phyloP scores from a whole-genome alignment of 768 basidiomycete genomes.

The Lactarius hatsudake region DNA sequence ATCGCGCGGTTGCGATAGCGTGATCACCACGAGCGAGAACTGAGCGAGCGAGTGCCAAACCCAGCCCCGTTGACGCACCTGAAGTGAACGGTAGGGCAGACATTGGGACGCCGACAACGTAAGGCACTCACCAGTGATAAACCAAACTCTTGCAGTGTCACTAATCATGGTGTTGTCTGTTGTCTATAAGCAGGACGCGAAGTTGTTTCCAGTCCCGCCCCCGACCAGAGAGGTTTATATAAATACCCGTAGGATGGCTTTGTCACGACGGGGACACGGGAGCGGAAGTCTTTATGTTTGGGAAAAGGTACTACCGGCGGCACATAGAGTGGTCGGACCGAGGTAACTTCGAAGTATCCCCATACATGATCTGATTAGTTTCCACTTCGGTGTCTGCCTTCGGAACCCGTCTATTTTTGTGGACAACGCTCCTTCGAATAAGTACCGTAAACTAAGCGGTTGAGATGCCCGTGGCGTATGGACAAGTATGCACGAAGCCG shows the following conservation, averaged over 20 bases:
- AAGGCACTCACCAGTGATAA: slow-evolving; percentile 18
- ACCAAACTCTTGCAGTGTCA: slow-evolving; percentile 11
- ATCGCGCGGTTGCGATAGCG: slow-evolving; percentile 16
- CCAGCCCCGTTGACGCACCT: slow-evolving; percentile 20
- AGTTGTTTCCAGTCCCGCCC: background rate
- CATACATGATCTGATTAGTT: too few relatives aligned
- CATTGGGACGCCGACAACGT: background rate
- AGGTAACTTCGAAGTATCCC: too few relatives aligned
- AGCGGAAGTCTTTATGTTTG: background rate
- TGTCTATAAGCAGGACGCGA: background rate
- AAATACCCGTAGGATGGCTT: background rate
- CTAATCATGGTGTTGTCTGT: background rate
- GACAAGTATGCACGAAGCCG: too few relatives aligned
- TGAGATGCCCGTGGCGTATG: too few relatives aligned
- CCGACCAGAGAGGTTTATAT: background rate
- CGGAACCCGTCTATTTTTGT: too few relatives aligned
- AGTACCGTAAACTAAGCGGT: too few relatives aligned
- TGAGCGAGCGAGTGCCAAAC: slow-evolving; percentile 15
- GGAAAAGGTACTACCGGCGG: background rate
- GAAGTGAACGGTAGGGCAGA: too few relatives aligned
- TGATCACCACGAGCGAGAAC: slow-evolving; percentile 18
- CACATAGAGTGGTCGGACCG: too few relatives aligned
- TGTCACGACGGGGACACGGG: background rate
- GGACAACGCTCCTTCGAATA: too few relatives aligned
- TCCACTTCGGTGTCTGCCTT: too few relatives aligned